phyloP scores from a whole-genome alignment of 1,284 basidiomycete species.

The Mycena sp. region DNA sequence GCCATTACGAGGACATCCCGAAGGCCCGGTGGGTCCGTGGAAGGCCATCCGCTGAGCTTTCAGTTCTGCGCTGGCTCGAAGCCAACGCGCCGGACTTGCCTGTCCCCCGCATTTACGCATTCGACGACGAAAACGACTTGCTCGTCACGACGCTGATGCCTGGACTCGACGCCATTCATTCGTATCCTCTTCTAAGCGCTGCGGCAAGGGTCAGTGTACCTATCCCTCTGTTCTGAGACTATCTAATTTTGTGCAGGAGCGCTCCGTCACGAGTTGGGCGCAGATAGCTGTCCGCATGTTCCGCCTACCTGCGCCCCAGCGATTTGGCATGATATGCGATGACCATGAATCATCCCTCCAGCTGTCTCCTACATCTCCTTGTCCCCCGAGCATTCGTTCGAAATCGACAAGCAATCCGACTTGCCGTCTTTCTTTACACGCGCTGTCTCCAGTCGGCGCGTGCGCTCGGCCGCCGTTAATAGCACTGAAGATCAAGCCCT shows the following conservation, averaged over 20 bases:
- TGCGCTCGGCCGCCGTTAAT: neutral
- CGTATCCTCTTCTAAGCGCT: neutral
- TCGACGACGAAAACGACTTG: neutral
- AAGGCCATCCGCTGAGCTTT: neutral
- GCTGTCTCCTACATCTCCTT: neutral
- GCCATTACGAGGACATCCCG: neutral
- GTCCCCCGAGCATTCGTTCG: neutral
- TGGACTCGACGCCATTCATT: neutral
- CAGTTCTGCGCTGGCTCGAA: conserved; percentile 10
- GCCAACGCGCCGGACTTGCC: neutral
- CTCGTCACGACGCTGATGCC: conserved; percentile 9
- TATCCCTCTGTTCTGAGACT: neutral
- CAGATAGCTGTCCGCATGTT: neutral
- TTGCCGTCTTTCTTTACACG: conserved; percentile 3
- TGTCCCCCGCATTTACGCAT: conserved; percentile 4
- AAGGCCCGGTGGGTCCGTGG: neutral
- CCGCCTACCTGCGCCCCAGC: conserved; percentile 1
- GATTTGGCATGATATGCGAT: neutral
- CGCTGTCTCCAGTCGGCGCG: neutral
- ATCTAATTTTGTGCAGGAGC: neutral
- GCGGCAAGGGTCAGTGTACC: neutral
- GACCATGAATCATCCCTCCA: neutral
- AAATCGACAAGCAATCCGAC: neutral
- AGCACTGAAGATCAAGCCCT: neutral
- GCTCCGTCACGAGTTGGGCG: conserved; percentile 11